Base-by-base conservation (phyloP, 352 stramenopile species). In the Pythium myriotylum region DNA sequence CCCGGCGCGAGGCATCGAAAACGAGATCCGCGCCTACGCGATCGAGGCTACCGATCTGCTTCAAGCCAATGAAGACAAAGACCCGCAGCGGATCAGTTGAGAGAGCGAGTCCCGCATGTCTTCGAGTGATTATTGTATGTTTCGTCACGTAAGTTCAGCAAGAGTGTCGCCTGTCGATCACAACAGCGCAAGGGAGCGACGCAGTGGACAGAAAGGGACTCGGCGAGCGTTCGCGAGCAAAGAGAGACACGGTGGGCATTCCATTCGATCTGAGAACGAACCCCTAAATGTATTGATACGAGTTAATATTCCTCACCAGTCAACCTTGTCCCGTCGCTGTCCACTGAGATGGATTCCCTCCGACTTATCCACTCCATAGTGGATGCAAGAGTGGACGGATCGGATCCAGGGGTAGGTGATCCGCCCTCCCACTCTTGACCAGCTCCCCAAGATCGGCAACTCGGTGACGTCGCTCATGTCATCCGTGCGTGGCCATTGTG, bases 21-120 rank as follows among this genome's bases (percentile, higher is more conserved):
- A 24, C 24, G 55, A 70, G 50, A 70, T 70, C 42, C 39, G 48
- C 10, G 48, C 35, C n/a, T 65, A 61, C 26, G 62, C 62, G 2
- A 52, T 57, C 41, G 62, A 70, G 29, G 62, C 62, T 17, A 62
- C 62, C 8, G 55, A 70, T 13, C 49, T 70, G 14, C 14, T 52
- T 22, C 26, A 27, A 14, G 17, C 53, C 33, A 35, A 24, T 40
- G 13, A 53, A 19, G 45, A 22, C 1, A 48, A 20, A 27, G 26
- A 10, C 29, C 29, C 29, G 5, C 29, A 35, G 29, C 29, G 5
- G 29, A 35, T 35, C 29, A 35, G 5, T 35, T 35, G 29, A 35
- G n/a, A n/a, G n/a, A n/a, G n/a, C n/a, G n/a, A n/a, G n/a, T n/a
- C n/a, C n/a, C n/a, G n/a, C n/a, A n/a, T n/a, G n/a, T n/a, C n/a